Percentiles rank a stretch among this genome's conserved stretches.
Evolutionary conservation across 2,329 filamentous ascomycete genomes (phyloP).

Genomic region (Chaetothyriales sp.): DNA sequence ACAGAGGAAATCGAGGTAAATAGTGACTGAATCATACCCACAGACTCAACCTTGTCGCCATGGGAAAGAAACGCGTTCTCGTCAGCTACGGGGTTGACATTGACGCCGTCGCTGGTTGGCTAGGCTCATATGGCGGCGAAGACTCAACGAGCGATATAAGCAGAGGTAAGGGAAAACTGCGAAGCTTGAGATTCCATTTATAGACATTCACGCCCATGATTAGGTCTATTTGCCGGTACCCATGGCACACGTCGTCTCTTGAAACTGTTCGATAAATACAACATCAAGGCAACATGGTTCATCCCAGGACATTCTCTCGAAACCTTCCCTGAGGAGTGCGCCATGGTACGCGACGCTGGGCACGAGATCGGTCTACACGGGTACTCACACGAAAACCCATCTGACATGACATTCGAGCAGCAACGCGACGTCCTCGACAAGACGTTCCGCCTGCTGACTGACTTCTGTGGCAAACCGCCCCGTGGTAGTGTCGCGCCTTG

Average conservation of each 20-base stretch:
- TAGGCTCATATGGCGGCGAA: conserved; percentile 61
- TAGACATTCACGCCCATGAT: background rate
- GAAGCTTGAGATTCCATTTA: background rate
- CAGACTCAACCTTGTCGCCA: conserved; percentile 1
- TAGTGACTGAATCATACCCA: no score
- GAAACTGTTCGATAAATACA: conserved; percentile 58
- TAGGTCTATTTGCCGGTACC: conserved; percentile 53
- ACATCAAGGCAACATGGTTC: conserved; percentile 56
- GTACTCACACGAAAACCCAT: conserved; percentile 62
- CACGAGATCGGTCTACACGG: conserved; percentile 58
- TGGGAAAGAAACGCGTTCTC: conserved; percentile 38
- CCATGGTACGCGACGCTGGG: conserved; percentile 45
- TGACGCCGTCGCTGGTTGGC: conserved; percentile 63
- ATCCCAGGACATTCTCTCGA: conserved; percentile 52
- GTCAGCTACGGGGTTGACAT: conserved; percentile 58
- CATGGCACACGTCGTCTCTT: conserved; percentile 52
- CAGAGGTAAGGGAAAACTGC: conserved; percentile 36
- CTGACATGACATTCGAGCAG: conserved; percentile 59
- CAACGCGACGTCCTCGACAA: conserved; percentile 65
- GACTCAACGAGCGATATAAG: conserved; percentile 60
- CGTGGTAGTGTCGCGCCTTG: conserved; percentile 60
- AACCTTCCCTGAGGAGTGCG: conserved; percentile 54
- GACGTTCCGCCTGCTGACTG: conserved; percentile 57
- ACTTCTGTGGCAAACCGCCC: conserved; percentile 58
- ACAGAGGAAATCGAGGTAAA: no score